Evolutionary conservation across 192 early-diverging fungal genomes (phyloP), one percentile per base, ranked within the genome.

Genomic region (Coemansia sp.): DNA sequence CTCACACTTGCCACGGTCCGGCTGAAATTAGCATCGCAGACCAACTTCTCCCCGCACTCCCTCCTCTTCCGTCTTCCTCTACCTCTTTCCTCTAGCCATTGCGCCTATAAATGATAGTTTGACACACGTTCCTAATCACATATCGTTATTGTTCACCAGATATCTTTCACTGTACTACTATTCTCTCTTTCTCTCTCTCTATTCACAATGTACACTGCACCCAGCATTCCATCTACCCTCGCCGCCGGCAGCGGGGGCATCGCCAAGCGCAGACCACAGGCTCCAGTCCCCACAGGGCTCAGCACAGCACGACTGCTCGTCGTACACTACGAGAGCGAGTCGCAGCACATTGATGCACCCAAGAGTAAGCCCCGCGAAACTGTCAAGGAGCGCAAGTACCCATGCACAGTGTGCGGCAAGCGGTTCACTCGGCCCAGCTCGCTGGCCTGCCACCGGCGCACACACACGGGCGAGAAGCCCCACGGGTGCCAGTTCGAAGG

Each of bases 381-480:
- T 11, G 29, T 55, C 39, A 81, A 82, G 58, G 79, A 82, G 59
- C 79, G 79, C 71, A 76, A 76, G 65, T 82, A 82, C 38, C 70
- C 70, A 8, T 82, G 79, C 67, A 50, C 74, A 10, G 38, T 72
- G 23, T 82, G 79, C 64, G 67, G 62, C 53, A 82, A 82, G 53
- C 67, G 74, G 25, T 82, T 82, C 62, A 82, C 79, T 0, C 67
- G 79, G 4, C 79, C 79, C 7, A 73, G 71, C 46, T 82, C 79
- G 8, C 62, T 82, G 25, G 71, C 79, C 8, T 82, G 79, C 68
- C 86, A 87, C 67, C 57, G 68, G n/a, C 69, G 68, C 64, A 76
- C 67, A 19, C 86, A 87, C 63, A 87, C 86, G 0, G 86, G 84
- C 36, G 69, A 75, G 32, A 69, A 73, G 60, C 84, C 86, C 1